Evolutionary conservation across 345 rosid species (phyloP).

Genomic region (Eucalyptus sp.): DNA sequence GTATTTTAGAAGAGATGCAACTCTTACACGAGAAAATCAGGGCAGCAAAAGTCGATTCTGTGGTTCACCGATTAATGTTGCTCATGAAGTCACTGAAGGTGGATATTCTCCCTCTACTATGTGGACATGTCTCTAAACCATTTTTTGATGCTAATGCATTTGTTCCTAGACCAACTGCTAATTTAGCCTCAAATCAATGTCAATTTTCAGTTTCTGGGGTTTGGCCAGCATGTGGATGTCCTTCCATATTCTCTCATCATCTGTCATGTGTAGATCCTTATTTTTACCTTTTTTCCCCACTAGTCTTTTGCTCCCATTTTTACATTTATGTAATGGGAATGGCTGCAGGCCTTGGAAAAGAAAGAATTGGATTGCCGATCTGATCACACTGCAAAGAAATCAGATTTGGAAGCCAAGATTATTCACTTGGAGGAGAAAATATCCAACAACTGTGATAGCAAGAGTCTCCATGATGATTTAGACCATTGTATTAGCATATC

Average conservation of each 20-base stretch:
- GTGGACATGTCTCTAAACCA: background rate
- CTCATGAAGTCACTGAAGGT: conserved; percentile 43
- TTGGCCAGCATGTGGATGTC: background rate
- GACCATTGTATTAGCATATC: conserved; percentile 22
- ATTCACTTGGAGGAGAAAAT: conserved; percentile 33
- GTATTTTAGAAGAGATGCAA: conserved; percentile 16
- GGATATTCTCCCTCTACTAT: background rate
- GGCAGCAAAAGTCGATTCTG: conserved; percentile 11
- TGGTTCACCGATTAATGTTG: conserved; percentile 28
- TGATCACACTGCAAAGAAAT: conserved; percentile 13
- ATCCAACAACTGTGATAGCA: conserved; percentile 10
- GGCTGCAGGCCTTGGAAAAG: conserved; percentile 34
- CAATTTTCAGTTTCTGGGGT: background rate
- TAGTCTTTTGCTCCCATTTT: background rate
- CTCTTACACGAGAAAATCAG: conserved; percentile 25
- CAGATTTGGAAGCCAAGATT: conserved; percentile 33
- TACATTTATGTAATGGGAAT: background rate
- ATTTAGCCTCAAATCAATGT: background rate
- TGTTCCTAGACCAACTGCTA: background rate
- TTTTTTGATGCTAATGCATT: background rate
- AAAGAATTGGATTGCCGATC: conserved; percentile 33
- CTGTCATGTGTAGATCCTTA: background rate
- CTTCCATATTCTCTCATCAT: background rate
- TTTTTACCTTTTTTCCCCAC: background rate
- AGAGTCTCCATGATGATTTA: conserved; percentile 21